Conservation (phyloP, 106 monocot genomes). For the Iris macrosiphon region DNA sequence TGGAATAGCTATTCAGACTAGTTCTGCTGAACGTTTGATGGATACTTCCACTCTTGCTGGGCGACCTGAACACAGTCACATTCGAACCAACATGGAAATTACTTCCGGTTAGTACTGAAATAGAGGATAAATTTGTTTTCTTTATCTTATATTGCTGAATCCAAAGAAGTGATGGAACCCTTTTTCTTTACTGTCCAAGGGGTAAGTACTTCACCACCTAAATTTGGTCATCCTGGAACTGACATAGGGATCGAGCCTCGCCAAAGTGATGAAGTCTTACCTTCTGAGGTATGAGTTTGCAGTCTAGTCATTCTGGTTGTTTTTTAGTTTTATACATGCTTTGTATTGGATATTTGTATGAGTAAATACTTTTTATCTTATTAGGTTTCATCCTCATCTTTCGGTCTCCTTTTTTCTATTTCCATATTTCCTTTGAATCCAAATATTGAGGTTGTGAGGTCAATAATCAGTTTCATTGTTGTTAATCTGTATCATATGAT, state of each 20-base stretch:
- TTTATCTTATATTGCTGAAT: background rate
- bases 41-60: slow-evolving; percentile 22
- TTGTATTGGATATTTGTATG: background rate
- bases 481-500: too few relatives aligned
- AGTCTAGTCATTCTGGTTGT: background rate
- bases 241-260: slow-evolving; percentile 26
- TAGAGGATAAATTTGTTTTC: background rate
- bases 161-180: background rate
- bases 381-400: background rate
- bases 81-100: slow-evolving; percentile 23
- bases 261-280: slow-evolving; percentile 33
- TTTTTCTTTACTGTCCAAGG: slow-evolving; percentile 21
- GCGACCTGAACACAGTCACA: slow-evolving; percentile 31
- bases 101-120: slow-evolving; percentile 19
- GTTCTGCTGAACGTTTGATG: slow-evolving; percentile 22
- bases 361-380: background rate
- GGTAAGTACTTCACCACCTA: slow-evolving; percentile 24
- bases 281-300: slow-evolving; percentile 43
- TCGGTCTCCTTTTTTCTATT: background rate
- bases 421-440: too few relatives aligned
- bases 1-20: slow-evolving; percentile 26
- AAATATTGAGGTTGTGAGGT: background rate
- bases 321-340: background rate
- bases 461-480: too few relatives aligned
- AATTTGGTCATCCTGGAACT: slow-evolving; percentile 32